A percentile compares a stretch with the other conserved stretches of the same genome.
These are phyloP conservation scores for Solanum etuberosum DNA, from an alignment of 257 asterid species.

Conservation along the genomic window DNA sequence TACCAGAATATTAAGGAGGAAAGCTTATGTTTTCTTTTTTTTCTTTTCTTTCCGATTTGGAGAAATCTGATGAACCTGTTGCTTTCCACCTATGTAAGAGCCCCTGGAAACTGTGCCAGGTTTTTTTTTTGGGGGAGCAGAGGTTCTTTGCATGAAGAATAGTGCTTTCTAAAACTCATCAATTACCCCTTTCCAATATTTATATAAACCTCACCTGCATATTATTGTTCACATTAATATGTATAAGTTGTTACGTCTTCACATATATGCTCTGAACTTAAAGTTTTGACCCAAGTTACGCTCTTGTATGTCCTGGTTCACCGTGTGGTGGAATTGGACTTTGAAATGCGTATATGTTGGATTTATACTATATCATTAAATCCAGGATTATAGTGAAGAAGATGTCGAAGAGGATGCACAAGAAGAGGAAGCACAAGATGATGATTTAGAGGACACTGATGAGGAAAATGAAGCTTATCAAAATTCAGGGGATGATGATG, in stretches of 20 bases:
- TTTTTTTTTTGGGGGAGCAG: not conserved
- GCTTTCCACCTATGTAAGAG: not conserved
- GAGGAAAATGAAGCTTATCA: slow-evolving; percentile 10
- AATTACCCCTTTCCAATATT: not conserved
- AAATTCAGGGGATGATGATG: slow-evolving; percentile 18
- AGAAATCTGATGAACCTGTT: not conserved
- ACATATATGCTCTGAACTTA: not conserved
- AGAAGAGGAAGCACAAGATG: slow-evolving; percentile 10
- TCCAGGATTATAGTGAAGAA: slow-evolving; percentile 49
- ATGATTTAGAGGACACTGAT: slow-evolving; percentile 16
- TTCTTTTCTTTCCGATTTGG: not conserved
- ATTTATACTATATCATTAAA: not conserved
- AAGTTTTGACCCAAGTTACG: not conserved
- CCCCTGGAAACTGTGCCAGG: not conserved
- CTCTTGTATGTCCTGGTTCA: not conserved
- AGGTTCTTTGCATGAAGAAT: not conserved
- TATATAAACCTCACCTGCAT: not conserved
- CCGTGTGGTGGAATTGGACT: not conserved
- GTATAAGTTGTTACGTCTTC: not conserved
- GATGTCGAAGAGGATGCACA: slow-evolving; percentile 13
- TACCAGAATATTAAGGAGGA: not conserved
- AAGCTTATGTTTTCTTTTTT: not conserved
- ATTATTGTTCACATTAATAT: not conserved
- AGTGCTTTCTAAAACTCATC: not conserved
- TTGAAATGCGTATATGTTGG: not conserved